Percentiles rank a stretch among this genome's conserved stretches.
Evolutionary conservation across 2,329 filamentous ascomycete species (phyloP).

Genomic region (Chrysosporium keratinophilum): DNA sequence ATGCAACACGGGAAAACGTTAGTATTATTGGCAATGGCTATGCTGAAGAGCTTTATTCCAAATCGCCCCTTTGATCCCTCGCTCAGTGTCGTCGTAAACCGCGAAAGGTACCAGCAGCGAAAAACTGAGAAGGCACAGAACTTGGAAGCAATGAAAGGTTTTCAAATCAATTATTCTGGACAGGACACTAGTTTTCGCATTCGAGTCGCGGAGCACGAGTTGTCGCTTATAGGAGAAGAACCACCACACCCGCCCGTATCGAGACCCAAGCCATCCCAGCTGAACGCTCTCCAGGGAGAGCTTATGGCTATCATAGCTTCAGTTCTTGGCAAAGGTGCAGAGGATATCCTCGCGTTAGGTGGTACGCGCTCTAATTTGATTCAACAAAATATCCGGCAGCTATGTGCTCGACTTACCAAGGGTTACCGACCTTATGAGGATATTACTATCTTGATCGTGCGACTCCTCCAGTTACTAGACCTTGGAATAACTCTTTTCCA

Average conservation of each 20-base stretch:
- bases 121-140: conserved; percentile 46
- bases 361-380: conserved; percentile 33
- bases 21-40: conserved; percentile 63
- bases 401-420: conserved; percentile 58
- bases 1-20: conserved; percentile 52
- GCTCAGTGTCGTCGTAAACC: conserved; percentile 51
- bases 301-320: conserved; percentile 65
- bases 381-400: conserved; percentile 52
- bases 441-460: conserved; percentile 64
- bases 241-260: conserved; percentile 59
- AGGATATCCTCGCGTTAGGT: conserved; percentile 21
- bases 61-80: conserved; percentile 78
- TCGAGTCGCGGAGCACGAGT: conserved; percentile 51
- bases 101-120: conserved; percentile 48
- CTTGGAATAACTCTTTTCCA: conserved; percentile 59
- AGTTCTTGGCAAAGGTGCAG: conserved; percentile 40
- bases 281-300: conserved; percentile 67
- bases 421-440: conserved; percentile 76
- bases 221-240: conserved; percentile 54
- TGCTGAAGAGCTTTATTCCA: conserved; percentile 72
- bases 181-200: conserved; percentile 58
- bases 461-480: conserved; percentile 67
- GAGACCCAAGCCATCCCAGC: conserved; percentile 57
- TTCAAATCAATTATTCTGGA: conserved; percentile 59
- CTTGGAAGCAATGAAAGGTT: conserved; percentile 51